Base-by-base conservation (phyloP, 495 filamentous ascomycete species). In the Oidiodendron maius region DNA sequence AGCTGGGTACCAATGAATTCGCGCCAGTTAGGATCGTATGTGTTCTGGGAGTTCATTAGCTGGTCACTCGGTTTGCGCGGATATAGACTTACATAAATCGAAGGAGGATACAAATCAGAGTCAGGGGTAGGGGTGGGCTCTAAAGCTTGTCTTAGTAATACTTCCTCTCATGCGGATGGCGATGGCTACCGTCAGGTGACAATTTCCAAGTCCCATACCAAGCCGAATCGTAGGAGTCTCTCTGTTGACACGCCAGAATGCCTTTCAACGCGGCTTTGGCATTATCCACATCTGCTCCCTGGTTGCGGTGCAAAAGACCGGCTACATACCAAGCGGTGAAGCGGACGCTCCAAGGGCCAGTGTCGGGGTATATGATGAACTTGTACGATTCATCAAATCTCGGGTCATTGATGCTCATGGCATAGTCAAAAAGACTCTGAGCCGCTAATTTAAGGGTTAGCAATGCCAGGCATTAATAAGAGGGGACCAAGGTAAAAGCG, bases 311-410 rank as follows among this genome's bases (percentile, higher is more conserved):
- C 11, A 64, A 39, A 4, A 64, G 48, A 15, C 61, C 61, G 1
- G 61, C 57, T 20, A 45, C 52, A 47, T 64, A 64, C 61, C 61
- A 64, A 13, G 59, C 57, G 8, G 61, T 64, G 40, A 64, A 64
- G 15, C 61, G 57, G 23, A 56, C 55, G 46, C 56, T 60, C 61
- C 61, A 64, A 25, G 61, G 59, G 1, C 61, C 61, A 18, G 51
- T 60, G 32, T 62, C 57, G 2, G 57, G 46, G 35, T 62, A 64
- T 37, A 50, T 58, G 32, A 62, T 49, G 32, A 52, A 58, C n/a
- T 62, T 64, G 36, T 64, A 64, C 0, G 59, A 61, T 32, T 60
- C 48, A 25, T 64, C 61, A 50, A 52, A 64, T 1, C 61, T 53
- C 8, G 54, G 47, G 37, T 62, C 61, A 43, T 59, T 62, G 44